A percentile compares a stretch with the other conserved stretches of the same genome.
Evolutionary conservation across 805 yeast genomes (phyloP).

Genomic region (Monosporozyma solicola): DNA sequence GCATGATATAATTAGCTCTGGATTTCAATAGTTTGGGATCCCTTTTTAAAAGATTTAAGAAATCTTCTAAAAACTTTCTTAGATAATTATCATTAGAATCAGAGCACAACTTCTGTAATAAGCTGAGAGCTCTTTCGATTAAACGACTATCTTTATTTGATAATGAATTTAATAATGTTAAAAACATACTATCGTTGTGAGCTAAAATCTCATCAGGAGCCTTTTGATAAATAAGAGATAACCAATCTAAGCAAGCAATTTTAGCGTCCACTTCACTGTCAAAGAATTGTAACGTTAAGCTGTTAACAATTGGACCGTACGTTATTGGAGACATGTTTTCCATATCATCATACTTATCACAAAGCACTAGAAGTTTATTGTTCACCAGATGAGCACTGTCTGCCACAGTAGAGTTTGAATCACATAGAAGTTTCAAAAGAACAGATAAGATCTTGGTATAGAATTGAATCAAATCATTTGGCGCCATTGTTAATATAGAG

Average conservation of each 20-base stretch:
- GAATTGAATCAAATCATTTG: slow-evolving; percentile 62
- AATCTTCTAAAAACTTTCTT: slow-evolving; percentile 60
- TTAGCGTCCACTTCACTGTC: slow-evolving; percentile 75
- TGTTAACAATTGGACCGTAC: slow-evolving; percentile 53
- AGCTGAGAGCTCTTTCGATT: slow-evolving; percentile 24
- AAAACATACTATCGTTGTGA: slow-evolving; percentile 56
- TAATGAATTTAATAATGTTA: slow-evolving; percentile 66
- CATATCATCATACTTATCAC: slow-evolving; percentile 19
- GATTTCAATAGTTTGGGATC: slow-evolving; percentile 60
- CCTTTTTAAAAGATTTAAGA: slow-evolving; percentile 58
- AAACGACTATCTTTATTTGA: slow-evolving; percentile 38
- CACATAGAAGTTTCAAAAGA: slow-evolving; percentile 54
- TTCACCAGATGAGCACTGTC: slow-evolving; percentile 51
- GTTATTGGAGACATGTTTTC: slow-evolving; percentile 18
- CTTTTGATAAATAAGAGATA: slow-evolving; percentile 66
- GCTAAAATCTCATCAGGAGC: slow-evolving; percentile 50
- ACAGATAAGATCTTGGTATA: slow-evolving; percentile 69
- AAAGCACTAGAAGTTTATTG: slow-evolving; percentile 44
- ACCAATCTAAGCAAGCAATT: slow-evolving; percentile 83
- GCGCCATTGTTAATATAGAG: slow-evolving; percentile 57
- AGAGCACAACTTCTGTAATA: slow-evolving; percentile 24
- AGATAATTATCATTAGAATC: slow-evolving; percentile 60
- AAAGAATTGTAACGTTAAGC: slow-evolving; percentile 61
- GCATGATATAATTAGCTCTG: slow-evolving; percentile 72
- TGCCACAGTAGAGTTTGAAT: slow-evolving; percentile 40